phyloP scores from a whole-genome alignment of 2,329 filamentous ascomycete genomes.

The Talaromyces islandicus region DNA sequence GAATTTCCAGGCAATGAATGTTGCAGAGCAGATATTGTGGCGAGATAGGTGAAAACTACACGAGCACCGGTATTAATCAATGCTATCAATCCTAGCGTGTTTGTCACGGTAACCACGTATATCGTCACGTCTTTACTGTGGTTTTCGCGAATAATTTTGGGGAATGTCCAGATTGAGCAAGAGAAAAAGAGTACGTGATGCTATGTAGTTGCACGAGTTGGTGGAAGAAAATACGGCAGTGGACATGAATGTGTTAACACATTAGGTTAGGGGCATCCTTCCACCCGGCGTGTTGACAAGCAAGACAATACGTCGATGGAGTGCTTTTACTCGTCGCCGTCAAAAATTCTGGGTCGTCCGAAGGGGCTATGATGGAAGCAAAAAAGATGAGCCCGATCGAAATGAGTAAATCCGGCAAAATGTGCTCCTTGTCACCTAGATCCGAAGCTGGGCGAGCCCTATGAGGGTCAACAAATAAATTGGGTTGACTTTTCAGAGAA shows the following conservation, averaged over 20 bases:
- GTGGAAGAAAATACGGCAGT: conserved; percentile 36
- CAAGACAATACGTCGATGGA: conserved; percentile 38
- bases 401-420: conserved; percentile 69
- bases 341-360: conserved; percentile 50
- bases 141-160: conserved; percentile 37
- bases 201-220: conserved; percentile 37
- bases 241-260: conserved; percentile 35
- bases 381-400: conserved; percentile 49
- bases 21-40: conserved; percentile 24
- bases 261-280: conserved; percentile 30
- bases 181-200: conserved; percentile 64
- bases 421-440: conserved; percentile 62
- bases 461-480: conserved; percentile 11
- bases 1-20: conserved; percentile 10
- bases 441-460: conserved; percentile 3
- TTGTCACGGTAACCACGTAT: conserved; percentile 36
- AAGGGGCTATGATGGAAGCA: conserved; percentile 65
- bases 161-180: conserved; percentile 45
- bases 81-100: conserved; percentile 55
- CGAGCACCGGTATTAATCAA: conserved; percentile 62
- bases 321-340: conserved; percentile 30
- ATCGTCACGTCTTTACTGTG: conserved; percentile 39
- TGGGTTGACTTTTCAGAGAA: conserved; percentile 21
- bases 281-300: conserved; percentile 29
- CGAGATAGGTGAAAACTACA: conserved; percentile 47